phyloP scores from a whole-genome alignment of 768 basidiomycete species.

The Porpolomopsis calyptriformis region DNA sequence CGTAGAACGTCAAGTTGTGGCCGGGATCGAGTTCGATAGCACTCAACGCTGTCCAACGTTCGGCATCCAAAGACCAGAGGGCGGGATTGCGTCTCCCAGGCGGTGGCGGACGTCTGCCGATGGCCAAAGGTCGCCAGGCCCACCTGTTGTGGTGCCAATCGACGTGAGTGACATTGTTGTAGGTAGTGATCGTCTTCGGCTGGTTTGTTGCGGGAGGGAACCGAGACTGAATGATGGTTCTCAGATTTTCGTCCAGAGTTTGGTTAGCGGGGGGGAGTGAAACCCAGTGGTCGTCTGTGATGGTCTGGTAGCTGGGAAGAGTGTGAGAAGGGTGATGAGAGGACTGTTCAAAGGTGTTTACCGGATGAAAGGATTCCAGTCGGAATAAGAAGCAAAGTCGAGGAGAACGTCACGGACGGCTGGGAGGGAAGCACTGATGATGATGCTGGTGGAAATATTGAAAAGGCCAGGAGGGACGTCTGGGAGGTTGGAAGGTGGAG shows the following conservation, averaged over 20 bases:
- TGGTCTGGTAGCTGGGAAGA: neutral
- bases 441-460: neutral
- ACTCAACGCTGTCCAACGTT: neutral
- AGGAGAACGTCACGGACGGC: neutral
- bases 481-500: neutral
- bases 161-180: neutral
- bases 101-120: too few relatives aligned
- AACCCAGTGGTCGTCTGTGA: neutral
- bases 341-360: neutral
- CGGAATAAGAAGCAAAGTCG: neutral
- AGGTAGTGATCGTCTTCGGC: neutral
- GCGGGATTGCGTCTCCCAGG: neutral
- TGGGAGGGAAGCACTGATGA: neutral
- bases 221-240: neutral
- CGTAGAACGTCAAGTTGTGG: neutral
- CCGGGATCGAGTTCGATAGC: neutral
- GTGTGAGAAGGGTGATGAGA: neutral
- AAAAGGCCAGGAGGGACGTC: neutral
- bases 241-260: neutral
- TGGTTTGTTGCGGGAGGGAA: neutral
- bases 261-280: neutral
- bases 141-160: neutral
- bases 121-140: neutral
- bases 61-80: neutral
- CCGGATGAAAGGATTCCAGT: neutral